Conservation (phyloP, 1,284 basidiomycete genomes). For the Vanrija sp. region DNA sequence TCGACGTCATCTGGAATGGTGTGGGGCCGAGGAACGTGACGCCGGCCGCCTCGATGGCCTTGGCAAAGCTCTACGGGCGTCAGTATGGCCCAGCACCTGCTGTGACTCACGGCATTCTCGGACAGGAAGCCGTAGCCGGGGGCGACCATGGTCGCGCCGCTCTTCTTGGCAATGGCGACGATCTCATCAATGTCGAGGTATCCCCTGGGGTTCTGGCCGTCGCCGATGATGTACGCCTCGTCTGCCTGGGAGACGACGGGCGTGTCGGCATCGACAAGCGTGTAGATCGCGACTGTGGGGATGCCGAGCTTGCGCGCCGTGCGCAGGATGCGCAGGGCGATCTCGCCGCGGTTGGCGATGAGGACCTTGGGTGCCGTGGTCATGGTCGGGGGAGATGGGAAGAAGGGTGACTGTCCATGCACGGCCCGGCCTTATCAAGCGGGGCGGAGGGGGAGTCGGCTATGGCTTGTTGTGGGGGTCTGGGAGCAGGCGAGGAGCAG, state of each 20-base stretch:
- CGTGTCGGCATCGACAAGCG: conserved; percentile 72
- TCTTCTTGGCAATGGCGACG: conserved; percentile 52
- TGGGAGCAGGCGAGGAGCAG: no score
- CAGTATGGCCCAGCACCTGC: not conserved
- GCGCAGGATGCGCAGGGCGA: conserved; percentile 85
- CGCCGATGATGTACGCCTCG: conserved; percentile 47
- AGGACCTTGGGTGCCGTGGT: conserved; percentile 64
- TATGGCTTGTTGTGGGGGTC: no score
- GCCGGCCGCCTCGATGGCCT: conserved; percentile 53
- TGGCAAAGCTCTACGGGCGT: conserved; percentile 52
- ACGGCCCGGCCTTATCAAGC: no score
- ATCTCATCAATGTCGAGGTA: conserved; percentile 54
- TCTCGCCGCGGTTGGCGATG: conserved; percentile 88
- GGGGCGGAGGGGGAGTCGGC: no score
- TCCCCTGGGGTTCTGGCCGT: conserved; percentile 45
- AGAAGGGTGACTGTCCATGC: not conserved
- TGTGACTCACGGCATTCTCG: conserved; percentile 54
- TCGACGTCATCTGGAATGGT: conserved; percentile 54
- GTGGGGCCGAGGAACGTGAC: conserved; percentile 62
- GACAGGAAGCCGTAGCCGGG: conserved; percentile 66
- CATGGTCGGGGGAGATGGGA: not conserved
- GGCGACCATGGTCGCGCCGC: conserved; percentile 57
- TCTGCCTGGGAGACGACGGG: conserved; percentile 62
- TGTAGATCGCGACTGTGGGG: conserved; percentile 84
- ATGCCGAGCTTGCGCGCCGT: conserved; percentile 84